These are phyloP conservation scores for Intubia oerlemansii DNA, from an alignment of 2,329 filamentous ascomycete species.

Conservation along the genomic window DNA sequence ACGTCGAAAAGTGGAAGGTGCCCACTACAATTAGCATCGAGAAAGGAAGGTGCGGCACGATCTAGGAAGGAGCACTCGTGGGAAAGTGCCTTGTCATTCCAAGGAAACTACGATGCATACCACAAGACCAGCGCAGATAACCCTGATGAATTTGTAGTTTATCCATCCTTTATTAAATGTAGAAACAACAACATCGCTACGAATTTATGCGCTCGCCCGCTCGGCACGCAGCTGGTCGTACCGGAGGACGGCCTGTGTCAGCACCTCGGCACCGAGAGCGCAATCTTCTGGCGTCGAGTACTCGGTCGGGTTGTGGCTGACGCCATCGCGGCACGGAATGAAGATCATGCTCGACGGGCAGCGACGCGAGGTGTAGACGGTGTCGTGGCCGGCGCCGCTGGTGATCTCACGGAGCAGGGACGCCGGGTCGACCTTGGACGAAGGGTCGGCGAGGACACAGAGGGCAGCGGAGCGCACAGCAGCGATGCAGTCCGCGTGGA, in stretches of 20 bases:
- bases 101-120: too few relatives aligned
- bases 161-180: too few relatives aligned
- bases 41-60: too few relatives aligned
- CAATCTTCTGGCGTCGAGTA: constrained; percentile 39
- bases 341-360: constrained; percentile 48
- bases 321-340: constrained; percentile 38
- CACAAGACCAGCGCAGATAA: too few relatives aligned
- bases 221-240: constrained; percentile 9
- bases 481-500: constrained; percentile 44
- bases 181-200: too few relatives aligned
- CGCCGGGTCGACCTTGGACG: constrained; percentile 2
- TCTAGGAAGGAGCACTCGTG: too few relatives aligned
- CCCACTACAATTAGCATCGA: too few relatives aligned
- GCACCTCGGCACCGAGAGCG: constrained; percentile 27
- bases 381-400: constrained; percentile 24
- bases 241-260: constrained; percentile 15
- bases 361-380: constrained; percentile 34
- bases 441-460: constrained; percentile 28
- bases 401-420: constrained; percentile 15
- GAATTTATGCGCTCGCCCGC: too few relatives aligned
- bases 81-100: too few relatives aligned
- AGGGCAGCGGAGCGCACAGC: constrained; percentile 39
- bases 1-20: too few relatives aligned
- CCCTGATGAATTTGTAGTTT: too few relatives aligned
- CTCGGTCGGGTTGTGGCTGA: constrained; percentile 43